Conservation (phyloP, 768 basidiomycete species). For the Tulasnella sp. region DNA sequence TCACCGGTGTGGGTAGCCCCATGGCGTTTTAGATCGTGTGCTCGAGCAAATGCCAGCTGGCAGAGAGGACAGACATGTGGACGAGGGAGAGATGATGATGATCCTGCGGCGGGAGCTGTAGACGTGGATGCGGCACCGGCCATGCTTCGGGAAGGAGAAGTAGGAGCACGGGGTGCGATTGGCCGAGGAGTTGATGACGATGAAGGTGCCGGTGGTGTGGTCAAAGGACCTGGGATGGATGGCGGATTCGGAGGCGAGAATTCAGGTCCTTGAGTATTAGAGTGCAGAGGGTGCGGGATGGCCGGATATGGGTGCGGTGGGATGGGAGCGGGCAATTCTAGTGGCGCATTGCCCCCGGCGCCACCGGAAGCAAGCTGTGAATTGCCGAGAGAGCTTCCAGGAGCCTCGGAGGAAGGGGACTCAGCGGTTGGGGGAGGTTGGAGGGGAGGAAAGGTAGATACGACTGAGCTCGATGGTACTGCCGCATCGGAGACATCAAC, state of each 20-base stretch:
- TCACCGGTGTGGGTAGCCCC: slow-evolving; percentile 24
- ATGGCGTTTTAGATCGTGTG: slow-evolving; percentile 26
- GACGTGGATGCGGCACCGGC: neutral
- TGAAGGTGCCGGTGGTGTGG: neutral
- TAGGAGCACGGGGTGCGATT: neutral
- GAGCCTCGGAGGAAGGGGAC: neutral
- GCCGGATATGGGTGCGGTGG: slow-evolving; percentile 16
- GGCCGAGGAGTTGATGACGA: neutral
- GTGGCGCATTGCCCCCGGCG: neutral
- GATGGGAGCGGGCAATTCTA: slow-evolving; percentile 3
- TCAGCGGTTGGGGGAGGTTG: neutral
- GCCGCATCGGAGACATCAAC: neutral
- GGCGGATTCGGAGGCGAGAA: neutral
- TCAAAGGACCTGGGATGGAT: neutral
- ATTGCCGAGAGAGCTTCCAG: neutral
- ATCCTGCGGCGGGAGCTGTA: neutral
- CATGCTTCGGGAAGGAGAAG: neutral
- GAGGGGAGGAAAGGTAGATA: neutral
- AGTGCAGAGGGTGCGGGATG: slow-evolving; percentile 9
- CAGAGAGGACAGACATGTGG: slow-evolving; percentile 28
- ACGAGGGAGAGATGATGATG: slow-evolving; percentile 9
- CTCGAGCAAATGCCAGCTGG: slow-evolving; percentile 23
- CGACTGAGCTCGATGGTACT: neutral
- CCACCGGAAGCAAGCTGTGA: neutral
- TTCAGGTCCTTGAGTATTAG: neutral